Evolutionary conservation across 805 yeast species (phyloP).

Genomic region (Isabelozyma heimii): DNA sequence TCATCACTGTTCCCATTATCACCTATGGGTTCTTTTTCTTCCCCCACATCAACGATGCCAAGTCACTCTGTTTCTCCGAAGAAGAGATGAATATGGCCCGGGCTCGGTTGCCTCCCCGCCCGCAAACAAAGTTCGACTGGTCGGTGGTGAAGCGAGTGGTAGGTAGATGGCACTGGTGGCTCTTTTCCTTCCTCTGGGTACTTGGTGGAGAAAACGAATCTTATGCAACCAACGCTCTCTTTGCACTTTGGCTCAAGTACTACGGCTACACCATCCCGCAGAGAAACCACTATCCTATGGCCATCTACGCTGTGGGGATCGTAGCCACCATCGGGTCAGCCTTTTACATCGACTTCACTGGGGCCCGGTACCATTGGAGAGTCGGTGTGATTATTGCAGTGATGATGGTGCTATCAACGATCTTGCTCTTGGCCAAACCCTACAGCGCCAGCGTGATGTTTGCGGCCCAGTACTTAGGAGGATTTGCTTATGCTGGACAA

Average conservation of each 20-base stretch:
- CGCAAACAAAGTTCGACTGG: constrained; percentile 19
- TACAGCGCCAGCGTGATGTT: constrained; percentile 35
- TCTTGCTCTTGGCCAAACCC: constrained; percentile 46
- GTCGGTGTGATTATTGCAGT: constrained; percentile 45
- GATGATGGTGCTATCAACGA: constrained; percentile 43
- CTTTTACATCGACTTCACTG: constrained; percentile 26
- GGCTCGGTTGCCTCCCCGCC: constrained; percentile 39
- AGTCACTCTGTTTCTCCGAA: constrained; percentile 21
- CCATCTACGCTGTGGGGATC: constrained; percentile 33
- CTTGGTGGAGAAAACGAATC: constrained; percentile 39
- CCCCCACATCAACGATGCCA: constrained; percentile 56
- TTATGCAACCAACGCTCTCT: constrained; percentile 28
- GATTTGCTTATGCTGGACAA: constrained; percentile 57
- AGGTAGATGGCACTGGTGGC: constrained; percentile 36
- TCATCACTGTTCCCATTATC: constrained; percentile 56
- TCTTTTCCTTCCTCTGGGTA: constrained; percentile 34
- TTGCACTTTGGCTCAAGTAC: constrained; percentile 30
- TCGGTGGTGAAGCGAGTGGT: constrained; percentile 41
- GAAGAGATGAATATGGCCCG: constrained; percentile 26
- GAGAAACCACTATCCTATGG: constrained; percentile 38
- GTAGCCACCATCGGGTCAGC: constrained; percentile 26
- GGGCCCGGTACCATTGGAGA: constrained; percentile 47
- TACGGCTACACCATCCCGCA: constrained; percentile 24
- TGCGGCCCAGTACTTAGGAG: constrained; percentile 55
- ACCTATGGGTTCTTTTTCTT: constrained; percentile 55